These are phyloP conservation scores for Crotalaria pallida DNA, from an alignment of 306 rosid genomes.

Conservation along the genomic window DNA sequence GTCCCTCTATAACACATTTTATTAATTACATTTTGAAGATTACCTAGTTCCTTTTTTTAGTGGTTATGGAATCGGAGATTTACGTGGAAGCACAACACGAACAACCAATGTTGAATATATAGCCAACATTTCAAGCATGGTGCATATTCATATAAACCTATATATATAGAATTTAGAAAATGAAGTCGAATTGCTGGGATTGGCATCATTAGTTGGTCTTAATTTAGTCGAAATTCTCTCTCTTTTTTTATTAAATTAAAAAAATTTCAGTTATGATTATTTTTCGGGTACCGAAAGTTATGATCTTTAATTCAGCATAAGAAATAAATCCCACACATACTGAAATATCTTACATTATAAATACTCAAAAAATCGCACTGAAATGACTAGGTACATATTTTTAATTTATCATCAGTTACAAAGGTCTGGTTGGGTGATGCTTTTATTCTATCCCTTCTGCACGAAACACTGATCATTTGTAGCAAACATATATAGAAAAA, in stretches of 20 bases:
- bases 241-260: no score
- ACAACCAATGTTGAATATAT: background rate
- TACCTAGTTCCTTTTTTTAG: no score
- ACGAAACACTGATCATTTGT: background rate
- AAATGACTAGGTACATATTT: background rate
- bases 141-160: background rate
- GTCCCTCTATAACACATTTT: no score
- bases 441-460: conserved; percentile 4
- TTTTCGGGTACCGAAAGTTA: no score
- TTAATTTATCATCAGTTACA: background rate
- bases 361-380: background rate
- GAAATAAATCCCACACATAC: background rate
- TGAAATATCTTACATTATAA: background rate
- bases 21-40: no score
- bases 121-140: background rate
- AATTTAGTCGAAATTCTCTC: background rate
- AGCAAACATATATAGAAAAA: background rate
- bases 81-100: background rate
- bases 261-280: no score
- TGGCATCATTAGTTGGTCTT: background rate
- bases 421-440: background rate
- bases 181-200: background rate
- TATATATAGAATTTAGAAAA: background rate
- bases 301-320: no score
- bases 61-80: background rate